These are phyloP conservation scores for Boletus subparvulus DNA, from an alignment of 768 basidiomycete species.

Conservation along the genomic window DNA sequence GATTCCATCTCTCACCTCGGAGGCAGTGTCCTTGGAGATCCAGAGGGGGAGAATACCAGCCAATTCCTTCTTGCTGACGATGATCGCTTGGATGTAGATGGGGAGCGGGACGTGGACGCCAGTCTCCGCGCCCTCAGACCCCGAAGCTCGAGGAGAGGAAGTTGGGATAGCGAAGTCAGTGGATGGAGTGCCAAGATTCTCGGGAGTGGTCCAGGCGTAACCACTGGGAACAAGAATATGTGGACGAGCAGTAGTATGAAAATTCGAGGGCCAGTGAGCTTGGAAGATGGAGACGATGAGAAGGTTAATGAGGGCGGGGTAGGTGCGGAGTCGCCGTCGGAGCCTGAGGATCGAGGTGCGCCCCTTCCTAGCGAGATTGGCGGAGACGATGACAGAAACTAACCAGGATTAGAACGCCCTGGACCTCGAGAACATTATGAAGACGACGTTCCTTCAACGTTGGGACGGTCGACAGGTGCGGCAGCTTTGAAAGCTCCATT, in stretches of 20 bases:
- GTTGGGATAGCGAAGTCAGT: conserved; percentile 90
- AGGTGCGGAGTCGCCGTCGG: conserved; percentile 7
- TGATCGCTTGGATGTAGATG: conserved; percentile 51
- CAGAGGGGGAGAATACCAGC: conserved; percentile 57
- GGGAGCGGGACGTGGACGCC: conserved; percentile 72
- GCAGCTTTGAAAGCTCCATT: conserved; percentile 13
- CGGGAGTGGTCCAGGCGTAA: conserved; percentile 46
- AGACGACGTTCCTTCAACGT: conserved; percentile 23
- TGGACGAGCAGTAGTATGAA: conserved; percentile 62
- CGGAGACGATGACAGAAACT: conserved; percentile 5
- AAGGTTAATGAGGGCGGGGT: conserved; percentile 20
- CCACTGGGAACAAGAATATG: conserved; percentile 53
- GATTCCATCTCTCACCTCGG: conserved; percentile 76
- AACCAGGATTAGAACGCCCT: conserved; percentile 1
- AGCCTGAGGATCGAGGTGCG: conserved; percentile 8
- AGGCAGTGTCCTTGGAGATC: conserved; percentile 55
- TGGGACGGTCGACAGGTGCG: conserved; percentile 29
- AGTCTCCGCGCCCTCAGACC: conserved; percentile 89
- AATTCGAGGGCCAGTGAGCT: conserved; percentile 52
- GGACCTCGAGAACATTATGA: conserved; percentile 9
- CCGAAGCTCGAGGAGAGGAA: conserved; percentile 80
- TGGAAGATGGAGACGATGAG: conserved; percentile 43
- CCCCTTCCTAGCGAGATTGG: background rate
- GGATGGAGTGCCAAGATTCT: conserved; percentile 78
- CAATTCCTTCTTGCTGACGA: conserved; percentile 68